Percentiles rank a stretch among this genome's conserved stretches.
Conservation (phyloP, 805 yeast genomes). For the Teunomyces funiuensis region DNA sequence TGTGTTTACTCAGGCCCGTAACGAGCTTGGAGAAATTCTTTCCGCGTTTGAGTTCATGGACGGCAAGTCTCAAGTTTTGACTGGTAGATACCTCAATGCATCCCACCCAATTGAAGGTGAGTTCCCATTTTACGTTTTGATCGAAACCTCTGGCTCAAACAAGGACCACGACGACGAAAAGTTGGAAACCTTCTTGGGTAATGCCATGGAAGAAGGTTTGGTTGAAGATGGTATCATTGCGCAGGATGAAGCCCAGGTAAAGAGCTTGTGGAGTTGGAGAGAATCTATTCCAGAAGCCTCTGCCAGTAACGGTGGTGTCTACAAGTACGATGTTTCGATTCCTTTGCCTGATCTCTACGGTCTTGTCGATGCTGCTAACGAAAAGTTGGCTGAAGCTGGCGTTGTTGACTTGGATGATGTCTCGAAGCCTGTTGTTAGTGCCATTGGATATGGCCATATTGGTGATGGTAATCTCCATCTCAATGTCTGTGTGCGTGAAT, state of each 20-base stretch:
- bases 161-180: conserved; percentile 92
- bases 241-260: conserved; percentile 86
- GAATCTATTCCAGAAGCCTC: conserved; percentile 91
- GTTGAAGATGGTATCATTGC: conserved; percentile 95
- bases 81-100: conserved; percentile 57
- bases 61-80: conserved; percentile 59
- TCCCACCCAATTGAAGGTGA: conserved; percentile 77
- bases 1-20: conserved; percentile 74
- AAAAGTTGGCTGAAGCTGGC: conserved; percentile 52
- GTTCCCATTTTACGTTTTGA: conserved; percentile 85
- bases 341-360: conserved; percentile 82
- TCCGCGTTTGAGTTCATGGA: conserved; percentile 97
- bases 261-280: conserved; percentile 91
- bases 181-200: conserved; percentile 79
- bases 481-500: conserved; percentile 86
- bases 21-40: conserved; percentile 77
- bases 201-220: conserved; percentile 77
- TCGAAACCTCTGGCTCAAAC: conserved; percentile 95
- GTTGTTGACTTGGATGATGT: conserved; percentile 61
- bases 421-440: conserved; percentile 77
- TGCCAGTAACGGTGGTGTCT: conserved; percentile 86
- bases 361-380: conserved; percentile 76
- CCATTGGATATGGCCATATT: conserved; percentile 96
- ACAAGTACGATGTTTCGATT: conserved; percentile 93
- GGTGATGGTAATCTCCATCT: conserved; percentile 97